Percentiles rank a stretch among this genome's conserved stretches.
Conservation (phyloP, 1,284 basidiomycete species). For the Vanrija humicola region DNA sequence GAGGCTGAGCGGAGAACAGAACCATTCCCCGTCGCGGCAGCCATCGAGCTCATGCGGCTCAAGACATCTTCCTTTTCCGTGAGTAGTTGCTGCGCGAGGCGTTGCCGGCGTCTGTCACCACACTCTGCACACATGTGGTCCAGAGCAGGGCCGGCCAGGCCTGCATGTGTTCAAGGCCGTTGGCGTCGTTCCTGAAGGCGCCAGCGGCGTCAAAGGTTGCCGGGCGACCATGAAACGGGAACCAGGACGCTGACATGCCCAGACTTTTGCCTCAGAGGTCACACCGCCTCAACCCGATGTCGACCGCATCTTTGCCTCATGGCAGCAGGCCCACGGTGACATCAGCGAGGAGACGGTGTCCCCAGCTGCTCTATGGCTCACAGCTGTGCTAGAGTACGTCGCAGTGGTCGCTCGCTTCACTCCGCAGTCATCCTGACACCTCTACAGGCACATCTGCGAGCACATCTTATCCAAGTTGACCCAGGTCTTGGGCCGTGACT, state of each 20-base stretch:
- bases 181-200: background rate
- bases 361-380: conserved; percentile 79
- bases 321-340: conserved; percentile 43
- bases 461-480: conserved; percentile 69
- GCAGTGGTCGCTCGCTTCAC: background rate
- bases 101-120: background rate
- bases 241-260: background rate
- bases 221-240: no score
- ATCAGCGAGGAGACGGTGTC: conserved; percentile 52
- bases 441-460: conserved; percentile 59
- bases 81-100: conserved; percentile 13
- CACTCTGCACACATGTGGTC: no score
- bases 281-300: background rate
- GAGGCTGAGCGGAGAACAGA: background rate
- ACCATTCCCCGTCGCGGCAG: conserved; percentile 34
- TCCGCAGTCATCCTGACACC: background rate
- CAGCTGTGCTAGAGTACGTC: conserved; percentile 85
- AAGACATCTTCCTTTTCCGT: conserved; percentile 44
- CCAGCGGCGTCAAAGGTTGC: no score
- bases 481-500: conserved; percentile 76
- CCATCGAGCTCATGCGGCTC: conserved; percentile 40
- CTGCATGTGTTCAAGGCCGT: no score
- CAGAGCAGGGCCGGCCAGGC: no score
- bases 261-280: conserved; percentile 39
- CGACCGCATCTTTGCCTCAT: conserved; percentile 15